Base-by-base conservation (phyloP, 495 filamentous ascomycete species). In the Extremus antarcticus region DNA sequence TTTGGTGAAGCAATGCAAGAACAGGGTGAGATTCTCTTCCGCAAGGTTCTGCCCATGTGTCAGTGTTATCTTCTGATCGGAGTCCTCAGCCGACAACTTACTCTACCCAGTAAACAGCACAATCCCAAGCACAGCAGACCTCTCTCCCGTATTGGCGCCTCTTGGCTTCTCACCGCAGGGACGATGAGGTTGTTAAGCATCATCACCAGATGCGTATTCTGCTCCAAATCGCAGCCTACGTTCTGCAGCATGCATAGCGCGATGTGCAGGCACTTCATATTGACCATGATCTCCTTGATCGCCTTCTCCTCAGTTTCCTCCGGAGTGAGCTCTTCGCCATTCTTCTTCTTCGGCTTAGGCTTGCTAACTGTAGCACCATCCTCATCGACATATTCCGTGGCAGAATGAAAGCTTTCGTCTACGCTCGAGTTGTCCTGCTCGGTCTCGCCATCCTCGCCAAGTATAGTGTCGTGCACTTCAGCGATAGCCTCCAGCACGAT, bases 181-280 rank as follows among this genome's bases (percentile, higher is more conserved):
- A 97, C 88, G 39, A 99, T 86, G 2, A 97, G 78, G 63, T 94
- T 96, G 68, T 99, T 96, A 41, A 97, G 76, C 87, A 96, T 95
- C 25, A 87, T 86, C 1, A 94, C 87, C 15, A 99, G 71, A 63
- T 94, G 81, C 55, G 82, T 81, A 67, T 95, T 95, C 45, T 86
- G 74, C 67, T 95, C 90, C 25, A 97, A 74, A 53, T 84, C 81
- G 20, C 88, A 86, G 51, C 86, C 73, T 1, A 96, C 86, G 62
- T 95, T 92, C 65, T 94, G 81, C 41, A 99, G 76, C 90, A 95
- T 95, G 74, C 88, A 97, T 63, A 94, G 89, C 21, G 94, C 90
- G 61, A 99, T 95, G 64, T 96, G 88, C 35, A 99, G 77, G 71
- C 92, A 96, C 68, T 97, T 96, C 81, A 95, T 88, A 73, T 97